Percentiles rank a stretch among this genome's conserved stretches.
Evolutionary conservation across 768 basidiomycete genomes (phyloP).

Genomic region (Mycena kentingensis): DNA sequence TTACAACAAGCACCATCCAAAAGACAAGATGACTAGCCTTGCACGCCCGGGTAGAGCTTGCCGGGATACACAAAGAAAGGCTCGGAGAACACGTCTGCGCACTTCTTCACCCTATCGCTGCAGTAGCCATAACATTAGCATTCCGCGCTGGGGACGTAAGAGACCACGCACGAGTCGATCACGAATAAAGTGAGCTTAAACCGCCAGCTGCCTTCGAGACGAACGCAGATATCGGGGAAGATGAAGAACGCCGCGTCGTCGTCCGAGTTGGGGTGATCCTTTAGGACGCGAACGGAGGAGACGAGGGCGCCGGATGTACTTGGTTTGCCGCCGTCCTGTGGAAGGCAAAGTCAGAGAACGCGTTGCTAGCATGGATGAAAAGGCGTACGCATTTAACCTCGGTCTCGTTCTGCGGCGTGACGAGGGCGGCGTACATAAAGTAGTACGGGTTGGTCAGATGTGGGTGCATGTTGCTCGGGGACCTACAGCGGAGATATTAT

Average conservation of each 20-base stretch:
- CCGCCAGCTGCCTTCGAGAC: constrained; percentile 22
- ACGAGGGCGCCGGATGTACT: constrained; percentile 22
- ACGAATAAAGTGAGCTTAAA: constrained; percentile 21
- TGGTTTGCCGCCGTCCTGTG: constrained; percentile 14
- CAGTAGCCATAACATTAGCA: not conserved
- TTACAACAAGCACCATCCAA: not conserved
- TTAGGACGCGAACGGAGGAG: constrained; percentile 21
- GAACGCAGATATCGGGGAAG: constrained; percentile 22
- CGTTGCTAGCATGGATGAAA: not conserved
- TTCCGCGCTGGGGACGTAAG: not conserved
- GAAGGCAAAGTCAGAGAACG: not conserved
- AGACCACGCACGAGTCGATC: constrained; percentile 13
- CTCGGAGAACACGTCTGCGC: constrained; percentile 41
- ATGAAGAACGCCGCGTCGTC: constrained; percentile 22
- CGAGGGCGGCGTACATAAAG: constrained; percentile 22
- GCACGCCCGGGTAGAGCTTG: constrained; percentile 50
- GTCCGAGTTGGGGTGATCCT: constrained; percentile 19
- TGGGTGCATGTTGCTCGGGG: not conserved
- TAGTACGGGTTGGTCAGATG: constrained; percentile 22
- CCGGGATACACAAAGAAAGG: constrained; percentile 49
- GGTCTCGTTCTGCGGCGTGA: constrained; percentile 7
- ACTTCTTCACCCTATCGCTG: constrained; percentile 43
- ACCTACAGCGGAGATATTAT: too few species aligned
- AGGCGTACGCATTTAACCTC: constrained; percentile 19
- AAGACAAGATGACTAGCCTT: constrained; percentile 32